A percentile compares a stretch with the other conserved stretches of the same genome.
Conservation (phyloP, 495 filamentous ascomycete species). For the Podospora didyma region DNA sequence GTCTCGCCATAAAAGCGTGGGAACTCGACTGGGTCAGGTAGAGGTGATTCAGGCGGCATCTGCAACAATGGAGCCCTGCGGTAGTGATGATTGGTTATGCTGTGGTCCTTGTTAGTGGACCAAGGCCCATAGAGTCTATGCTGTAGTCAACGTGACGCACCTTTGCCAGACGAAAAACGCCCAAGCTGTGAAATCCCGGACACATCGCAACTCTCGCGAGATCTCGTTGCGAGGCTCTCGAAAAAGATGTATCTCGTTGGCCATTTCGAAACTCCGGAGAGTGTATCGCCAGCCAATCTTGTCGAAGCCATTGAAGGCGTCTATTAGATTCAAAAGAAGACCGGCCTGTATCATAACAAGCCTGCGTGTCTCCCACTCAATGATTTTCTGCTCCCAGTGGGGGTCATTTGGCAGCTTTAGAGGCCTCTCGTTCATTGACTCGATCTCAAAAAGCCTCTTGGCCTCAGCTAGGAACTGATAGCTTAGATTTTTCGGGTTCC, state of each 20-base stretch:
- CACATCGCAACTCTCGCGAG: slow-evolving; percentile 13
- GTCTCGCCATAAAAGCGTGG: slow-evolving; percentile 36
- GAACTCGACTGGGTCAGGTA: slow-evolving; percentile 29
- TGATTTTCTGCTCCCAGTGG: slow-evolving; percentile 12
- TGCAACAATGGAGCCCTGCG: slow-evolving; percentile 19
- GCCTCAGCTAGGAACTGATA: slow-evolving; percentile 40
- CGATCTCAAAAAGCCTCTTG: slow-evolving; percentile 34
- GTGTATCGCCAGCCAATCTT: slow-evolving; percentile 33
- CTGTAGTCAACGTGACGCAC: slow-evolving; percentile 18
- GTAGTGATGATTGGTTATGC: slow-evolving; percentile 28
- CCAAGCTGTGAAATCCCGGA: slow-evolving; percentile 35
- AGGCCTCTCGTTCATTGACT: slow-evolving; percentile 17
- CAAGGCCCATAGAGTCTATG: neutral
- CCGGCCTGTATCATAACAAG: slow-evolving; percentile 35
- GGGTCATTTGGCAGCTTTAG: slow-evolving; percentile 12
- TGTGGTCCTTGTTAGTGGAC: neutral
- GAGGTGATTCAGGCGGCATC: slow-evolving; percentile 20
- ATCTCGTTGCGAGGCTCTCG: neutral
- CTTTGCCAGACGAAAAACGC: slow-evolving; percentile 32
- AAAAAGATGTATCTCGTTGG: slow-evolving; percentile 28
- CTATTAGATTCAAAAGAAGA: slow-evolving; percentile 24
- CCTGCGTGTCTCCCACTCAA: slow-evolving; percentile 20
- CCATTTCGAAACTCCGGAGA: slow-evolving; percentile 31
- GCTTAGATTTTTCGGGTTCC: slow-evolving; percentile 32
- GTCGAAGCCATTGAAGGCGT: slow-evolving; percentile 31